A percentile compares a stretch with the other conserved stretches of the same genome.
Evolutionary conservation across 2,329 filamentous ascomycete genomes (phyloP).

Genomic region (Clarireedia hainanense): DNA sequence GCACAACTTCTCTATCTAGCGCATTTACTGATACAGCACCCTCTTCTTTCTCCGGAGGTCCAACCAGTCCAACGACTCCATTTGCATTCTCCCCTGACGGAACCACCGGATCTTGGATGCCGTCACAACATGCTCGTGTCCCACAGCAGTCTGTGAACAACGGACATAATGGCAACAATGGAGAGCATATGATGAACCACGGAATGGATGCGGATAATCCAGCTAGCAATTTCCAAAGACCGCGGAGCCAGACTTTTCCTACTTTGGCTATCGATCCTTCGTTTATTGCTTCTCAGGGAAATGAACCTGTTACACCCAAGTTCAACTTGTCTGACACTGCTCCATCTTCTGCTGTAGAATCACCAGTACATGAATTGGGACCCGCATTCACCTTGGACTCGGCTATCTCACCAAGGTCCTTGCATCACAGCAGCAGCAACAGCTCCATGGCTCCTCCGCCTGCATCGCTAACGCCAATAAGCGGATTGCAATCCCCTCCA

Average conservation of each 20-base stretch:
- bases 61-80: slow-evolving; percentile 66
- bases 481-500: slow-evolving; percentile 34
- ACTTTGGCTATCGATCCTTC: slow-evolving; percentile 54
- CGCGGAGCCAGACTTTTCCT: slow-evolving; percentile 83
- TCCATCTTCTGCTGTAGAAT: slow-evolving; percentile 39
- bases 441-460: slow-evolving; percentile 38
- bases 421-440: slow-evolving; percentile 46
- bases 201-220: slow-evolving; percentile 10
- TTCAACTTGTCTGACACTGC: slow-evolving; percentile 32
- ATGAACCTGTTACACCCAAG: slow-evolving; percentile 49
- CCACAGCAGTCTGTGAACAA: slow-evolving; percentile 26
- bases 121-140: slow-evolving; percentile 41
- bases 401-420: slow-evolving; percentile 35
- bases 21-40: slow-evolving; percentile 55
- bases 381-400: slow-evolving; percentile 29
- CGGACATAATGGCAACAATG: background rate
- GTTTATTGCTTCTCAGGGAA: slow-evolving; percentile 41
- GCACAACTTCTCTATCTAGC: slow-evolving; percentile 58
- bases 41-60: slow-evolving; percentile 62
- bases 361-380: slow-evolving; percentile 40
- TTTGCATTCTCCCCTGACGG: slow-evolving; percentile 71
- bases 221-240: slow-evolving; percentile 51
- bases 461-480: slow-evolving; percentile 30
- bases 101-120: slow-evolving; percentile 58
- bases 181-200: background rate